Evolutionary conservation across 169 alveolate species (phyloP), one percentile per base, ranked within the genome.

Genomic region (Plasmodium inui): DNA sequence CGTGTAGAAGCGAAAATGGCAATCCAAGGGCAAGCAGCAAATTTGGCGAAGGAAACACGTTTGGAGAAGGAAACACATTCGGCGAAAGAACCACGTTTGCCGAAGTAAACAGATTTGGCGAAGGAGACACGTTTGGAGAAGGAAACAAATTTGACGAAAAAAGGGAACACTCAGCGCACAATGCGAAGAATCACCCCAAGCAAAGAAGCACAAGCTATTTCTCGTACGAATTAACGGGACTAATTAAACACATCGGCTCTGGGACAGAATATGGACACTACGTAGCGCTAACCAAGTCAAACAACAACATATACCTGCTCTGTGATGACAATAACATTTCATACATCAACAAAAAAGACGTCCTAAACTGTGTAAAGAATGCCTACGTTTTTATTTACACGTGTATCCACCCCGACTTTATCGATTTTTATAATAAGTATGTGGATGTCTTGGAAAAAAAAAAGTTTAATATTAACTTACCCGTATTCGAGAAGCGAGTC

Each of bases 211-310:
- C 79, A 17, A 55, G 70, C 41, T 55, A 86, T 55, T 86, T 86
- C 46, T 32, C 74, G 8, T 86, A 74, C 67, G 93, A 86, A 76
- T 76, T 86, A 76, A 86, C 93, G 1, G 93, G 93, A 0, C 73
- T 86, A 34, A 86, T 86, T 86, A 86, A 86, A 26, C 93, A 86
- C 32, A 73, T 86, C 3, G 93, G 93, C 28, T 86, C 93, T 2
- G 93, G 93, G 50, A 86, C 93, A 53, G 93, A 86, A 32, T 86
- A 86, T 44, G 93, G 93, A 0, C 93, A 86, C 76, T 86, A 86
- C 46, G 61, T 86, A 22, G 93, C 93, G 12, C 79, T 86, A 8
- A 86, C 93, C 34, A 86, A 86, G 46, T 86, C 86, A 8, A 86
- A 86, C 55, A 86, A 86, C 70, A 86, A 86, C 71, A 86, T 86